phyloP scores from a whole-genome alignment of 495 filamentous ascomycete genomes.

The Entonaema liquescens region DNA sequence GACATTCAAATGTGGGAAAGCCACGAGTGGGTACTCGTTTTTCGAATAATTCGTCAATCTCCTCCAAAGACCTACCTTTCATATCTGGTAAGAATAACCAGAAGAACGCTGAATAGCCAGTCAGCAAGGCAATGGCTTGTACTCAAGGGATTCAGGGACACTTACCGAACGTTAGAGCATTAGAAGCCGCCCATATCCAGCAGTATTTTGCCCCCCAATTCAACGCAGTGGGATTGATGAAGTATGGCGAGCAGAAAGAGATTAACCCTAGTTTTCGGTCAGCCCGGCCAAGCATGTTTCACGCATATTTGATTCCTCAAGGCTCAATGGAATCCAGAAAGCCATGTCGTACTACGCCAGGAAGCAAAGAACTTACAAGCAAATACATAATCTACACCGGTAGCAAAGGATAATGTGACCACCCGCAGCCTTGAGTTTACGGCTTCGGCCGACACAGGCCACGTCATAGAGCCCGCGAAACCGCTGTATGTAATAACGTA shows the following conservation, averaged over 20 bases:
- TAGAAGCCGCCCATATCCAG: slow-evolving; percentile 53
- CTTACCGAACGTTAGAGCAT: slow-evolving; percentile 41
- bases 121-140: slow-evolving; percentile 11
- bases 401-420: slow-evolving; percentile 53
- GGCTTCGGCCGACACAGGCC: slow-evolving; percentile 49
- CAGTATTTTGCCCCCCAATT: slow-evolving; percentile 55
- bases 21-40: slow-evolving; percentile 32
- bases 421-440: slow-evolving; percentile 53
- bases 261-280: slow-evolving; percentile 42
- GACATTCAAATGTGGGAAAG: slow-evolving; percentile 37
- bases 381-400: slow-evolving; percentile 51
- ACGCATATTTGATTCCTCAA: neutral
- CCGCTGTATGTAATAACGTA: slow-evolving; percentile 53
- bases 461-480: slow-evolving; percentile 54
- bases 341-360: slow-evolving; percentile 5
- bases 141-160: neutral
- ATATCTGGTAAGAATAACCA: slow-evolving; percentile 45
- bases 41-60: slow-evolving; percentile 45
- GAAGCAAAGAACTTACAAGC: slow-evolving; percentile 39
- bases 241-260: slow-evolving; percentile 50
- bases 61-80: slow-evolving; percentile 41
- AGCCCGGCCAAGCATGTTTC: slow-evolving; percentile 7
- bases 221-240: slow-evolving; percentile 51
- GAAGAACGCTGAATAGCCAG: slow-evolving; percentile 25
- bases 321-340: neutral